phyloP scores from a whole-genome alignment of 768 basidiomycete species.

The Porpolomopsis calyptriformis region DNA sequence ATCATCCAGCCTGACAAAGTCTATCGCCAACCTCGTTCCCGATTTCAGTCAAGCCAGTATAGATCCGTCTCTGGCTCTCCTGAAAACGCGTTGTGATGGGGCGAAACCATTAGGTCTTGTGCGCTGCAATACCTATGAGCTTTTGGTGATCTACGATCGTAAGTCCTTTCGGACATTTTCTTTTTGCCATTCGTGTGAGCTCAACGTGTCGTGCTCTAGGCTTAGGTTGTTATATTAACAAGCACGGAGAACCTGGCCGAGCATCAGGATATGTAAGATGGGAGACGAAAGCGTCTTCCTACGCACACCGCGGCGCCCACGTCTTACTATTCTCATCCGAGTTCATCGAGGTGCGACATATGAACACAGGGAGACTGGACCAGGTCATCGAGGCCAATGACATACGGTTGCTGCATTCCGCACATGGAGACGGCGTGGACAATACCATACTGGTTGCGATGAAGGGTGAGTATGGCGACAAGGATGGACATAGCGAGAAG shows the following conservation, averaged over 20 bases:
- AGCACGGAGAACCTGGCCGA: conserved; percentile 54
- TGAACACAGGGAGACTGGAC: conserved; percentile 55
- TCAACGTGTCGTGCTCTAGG: conserved; percentile 27
- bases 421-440: conserved; percentile 25
- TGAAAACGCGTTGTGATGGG: conserved; percentile 49
- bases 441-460: conserved; percentile 53
- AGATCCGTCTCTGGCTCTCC: conserved; percentile 31
- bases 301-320: conserved; percentile 48
- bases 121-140: conserved; percentile 40
- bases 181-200: neutral
- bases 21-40: conserved; percentile 43
- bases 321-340: conserved; percentile 63
- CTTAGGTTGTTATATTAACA: conserved; percentile 68
- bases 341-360: conserved; percentile 66
- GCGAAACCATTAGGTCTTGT: conserved; percentile 61
- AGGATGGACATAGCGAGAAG: conserved; percentile 46
- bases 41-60: conserved; percentile 36
- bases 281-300: conserved; percentile 62
- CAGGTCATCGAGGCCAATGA: conserved; percentile 74
- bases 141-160: conserved; percentile 72
- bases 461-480: conserved; percentile 49
- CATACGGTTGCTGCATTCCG: conserved; percentile 52
- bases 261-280: conserved; percentile 59
- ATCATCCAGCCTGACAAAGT: conserved; percentile 28
- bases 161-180: conserved; percentile 15